A percentile compares a stretch with the other conserved stretches of the same genome.
phyloP scores from a whole-genome alignment of 371 early-diverging fungal genomes.

The Rhizopus microsporus region DNA sequence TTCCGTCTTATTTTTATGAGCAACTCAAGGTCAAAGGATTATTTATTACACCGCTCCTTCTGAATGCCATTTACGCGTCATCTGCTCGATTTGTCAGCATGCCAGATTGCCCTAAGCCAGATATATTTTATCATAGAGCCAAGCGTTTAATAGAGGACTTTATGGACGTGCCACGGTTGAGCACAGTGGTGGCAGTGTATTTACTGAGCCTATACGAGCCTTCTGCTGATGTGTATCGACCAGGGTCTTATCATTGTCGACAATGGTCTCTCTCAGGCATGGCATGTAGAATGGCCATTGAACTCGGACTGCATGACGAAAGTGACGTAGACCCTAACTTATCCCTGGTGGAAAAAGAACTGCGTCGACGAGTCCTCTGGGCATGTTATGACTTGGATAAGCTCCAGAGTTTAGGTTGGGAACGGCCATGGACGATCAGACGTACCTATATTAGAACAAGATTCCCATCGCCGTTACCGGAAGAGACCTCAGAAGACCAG shows the following conservation, averaged over 20 bases:
- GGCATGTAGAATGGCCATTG: constrained; percentile 51
- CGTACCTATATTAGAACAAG: constrained; percentile 13
- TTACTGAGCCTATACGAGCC: constrained; percentile 39
- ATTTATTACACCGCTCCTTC: constrained; percentile 32
- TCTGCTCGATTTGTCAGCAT: constrained; percentile 15
- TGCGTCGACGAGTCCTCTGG: constrained; percentile 34
- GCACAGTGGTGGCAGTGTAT: constrained; percentile 39
- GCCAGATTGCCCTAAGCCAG: constrained; percentile 20
- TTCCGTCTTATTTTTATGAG: constrained; percentile 22
- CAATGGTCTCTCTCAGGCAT: constrained; percentile 39
- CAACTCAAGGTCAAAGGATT: constrained; percentile 29
- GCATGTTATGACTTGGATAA: constrained; percentile 35
- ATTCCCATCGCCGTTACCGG: constrained; percentile 11
- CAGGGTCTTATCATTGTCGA: constrained; percentile 24
- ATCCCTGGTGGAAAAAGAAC: constrained; percentile 18
- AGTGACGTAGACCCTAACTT: constrained; percentile 18
- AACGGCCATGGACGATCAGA: constrained; percentile 25
- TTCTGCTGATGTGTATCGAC: constrained; percentile 13
- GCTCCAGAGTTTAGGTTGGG: constrained; percentile 20
- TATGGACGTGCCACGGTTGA: constrained; percentile 34
- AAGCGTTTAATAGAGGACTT: constrained; percentile 37
- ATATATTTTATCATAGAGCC: constrained; percentile 37
- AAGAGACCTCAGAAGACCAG: constrained; percentile 17
- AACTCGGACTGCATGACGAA: constrained; percentile 25
- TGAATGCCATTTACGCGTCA: constrained; percentile 34